Evolutionary conservation across 768 basidiomycete genomes (phyloP).

Genomic region (Phylloporus arenicola): DNA sequence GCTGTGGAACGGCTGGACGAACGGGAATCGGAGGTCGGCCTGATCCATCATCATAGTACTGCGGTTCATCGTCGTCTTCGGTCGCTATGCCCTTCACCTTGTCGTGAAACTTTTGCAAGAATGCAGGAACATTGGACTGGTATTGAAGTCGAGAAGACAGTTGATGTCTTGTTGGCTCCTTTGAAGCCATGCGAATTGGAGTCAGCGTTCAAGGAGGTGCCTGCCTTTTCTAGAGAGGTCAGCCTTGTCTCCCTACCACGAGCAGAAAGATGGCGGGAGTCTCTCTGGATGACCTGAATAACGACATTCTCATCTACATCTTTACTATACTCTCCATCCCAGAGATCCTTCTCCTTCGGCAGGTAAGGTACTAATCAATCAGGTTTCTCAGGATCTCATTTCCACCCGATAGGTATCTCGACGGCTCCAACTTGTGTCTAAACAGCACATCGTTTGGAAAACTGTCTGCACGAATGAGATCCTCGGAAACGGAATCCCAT

Average conservation of each 20-base stretch:
- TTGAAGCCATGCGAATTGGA: slow-evolving; percentile 34
- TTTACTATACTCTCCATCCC: slow-evolving; percentile 34
- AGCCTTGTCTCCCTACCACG: background rate
- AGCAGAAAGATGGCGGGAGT: slow-evolving; percentile 11
- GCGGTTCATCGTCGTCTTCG: slow-evolving; percentile 42
- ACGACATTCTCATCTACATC: slow-evolving; percentile 37
- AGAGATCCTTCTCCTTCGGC: slow-evolving; percentile 38
- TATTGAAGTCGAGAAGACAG: slow-evolving; percentile 69
- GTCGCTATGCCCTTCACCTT: slow-evolving; percentile 49
- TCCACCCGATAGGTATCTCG: slow-evolving; percentile 41
- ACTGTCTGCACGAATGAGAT: slow-evolving; percentile 43
- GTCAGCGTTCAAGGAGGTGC: background rate
- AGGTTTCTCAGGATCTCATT: background rate
- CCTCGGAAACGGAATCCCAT: slow-evolving; percentile 45
- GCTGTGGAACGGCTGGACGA: slow-evolving; percentile 65
- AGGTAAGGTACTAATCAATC: slow-evolving; percentile 27
- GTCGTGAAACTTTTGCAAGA: slow-evolving; percentile 62
- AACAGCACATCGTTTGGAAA: slow-evolving; percentile 52
- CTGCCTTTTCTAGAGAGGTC: slow-evolving; percentile 16
- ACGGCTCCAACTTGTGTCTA: slow-evolving; percentile 40
- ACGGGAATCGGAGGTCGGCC: slow-evolving; percentile 71
- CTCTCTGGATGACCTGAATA: slow-evolving; percentile 25
- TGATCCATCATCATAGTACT: slow-evolving; percentile 60
- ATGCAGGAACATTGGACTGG: slow-evolving; percentile 53
- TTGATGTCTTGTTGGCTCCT: slow-evolving; percentile 66